These are phyloP conservation scores for Mycena indigotica DNA, from an alignment of 768 basidiomycete species.

Conservation along the genomic window DNA sequence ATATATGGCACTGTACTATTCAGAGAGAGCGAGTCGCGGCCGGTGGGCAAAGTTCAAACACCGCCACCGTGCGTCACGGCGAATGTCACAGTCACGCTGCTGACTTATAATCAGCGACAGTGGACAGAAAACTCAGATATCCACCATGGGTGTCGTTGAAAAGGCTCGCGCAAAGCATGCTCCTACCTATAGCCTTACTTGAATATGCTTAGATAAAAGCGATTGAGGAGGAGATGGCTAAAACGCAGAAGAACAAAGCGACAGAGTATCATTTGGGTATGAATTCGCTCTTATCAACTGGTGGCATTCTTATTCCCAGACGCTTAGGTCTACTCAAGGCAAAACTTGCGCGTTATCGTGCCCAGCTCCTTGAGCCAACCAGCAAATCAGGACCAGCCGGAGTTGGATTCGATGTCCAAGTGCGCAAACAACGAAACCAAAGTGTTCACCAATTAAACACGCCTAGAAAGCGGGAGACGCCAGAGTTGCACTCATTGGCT, in stretches of 20 bases:
- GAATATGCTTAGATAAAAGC: conserved; percentile 74
- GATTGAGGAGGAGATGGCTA: conserved; percentile 76
- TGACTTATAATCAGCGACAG: too few species aligned
- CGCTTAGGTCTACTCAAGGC: conserved; percentile 93
- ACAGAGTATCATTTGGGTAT: conserved; percentile 74
- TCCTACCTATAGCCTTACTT: conserved; percentile 4
- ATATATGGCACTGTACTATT: too few species aligned
- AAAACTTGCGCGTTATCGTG: conserved; percentile 91
- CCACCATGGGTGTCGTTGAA: conserved; percentile 89
- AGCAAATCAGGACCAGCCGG: conserved; percentile 81
- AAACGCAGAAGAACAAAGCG: conserved; percentile 97
- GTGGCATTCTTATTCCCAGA: too few species aligned
- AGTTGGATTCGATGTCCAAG: conserved; percentile 87
- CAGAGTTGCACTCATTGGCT: conserved; percentile 62
- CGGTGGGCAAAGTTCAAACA: too few species aligned
- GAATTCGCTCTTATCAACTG: too few species aligned
- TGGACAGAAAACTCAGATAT: too few species aligned
- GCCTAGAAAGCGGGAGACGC: conserved; percentile 78
- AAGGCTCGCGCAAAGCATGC: conserved; percentile 53
- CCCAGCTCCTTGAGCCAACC: conserved; percentile 90
- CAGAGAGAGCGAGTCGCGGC: too few species aligned
- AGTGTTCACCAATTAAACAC: background rate
- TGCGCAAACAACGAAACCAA: conserved; percentile 28
- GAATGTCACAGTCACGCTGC: too few species aligned
- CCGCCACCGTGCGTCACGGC: too few species aligned